These are phyloP conservation scores for Globisporangium okanoganense DNA, from an alignment of 352 stramenopile genomes.

Conservation along the genomic window DNA sequence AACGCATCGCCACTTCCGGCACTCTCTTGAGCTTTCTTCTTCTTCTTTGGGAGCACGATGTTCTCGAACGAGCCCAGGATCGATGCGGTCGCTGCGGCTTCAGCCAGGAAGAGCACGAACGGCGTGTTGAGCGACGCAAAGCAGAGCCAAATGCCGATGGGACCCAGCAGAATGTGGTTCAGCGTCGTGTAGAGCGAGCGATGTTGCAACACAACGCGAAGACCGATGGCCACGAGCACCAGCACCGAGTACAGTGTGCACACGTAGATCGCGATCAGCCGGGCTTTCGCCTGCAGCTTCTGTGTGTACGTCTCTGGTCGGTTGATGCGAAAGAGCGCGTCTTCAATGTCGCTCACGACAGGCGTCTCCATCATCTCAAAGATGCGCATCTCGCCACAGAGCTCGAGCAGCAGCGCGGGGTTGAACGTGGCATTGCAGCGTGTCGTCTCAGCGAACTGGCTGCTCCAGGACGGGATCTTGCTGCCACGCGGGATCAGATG, in stretches of 20 bases:
- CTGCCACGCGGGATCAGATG: slow-evolving; percentile 41
- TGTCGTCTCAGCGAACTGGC: slow-evolving; percentile 34
- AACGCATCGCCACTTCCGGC: not conserved
- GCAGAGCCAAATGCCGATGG: slow-evolving; percentile 81
- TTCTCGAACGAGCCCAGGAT: slow-evolving; percentile 76
- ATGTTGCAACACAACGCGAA: slow-evolving; percentile 66
- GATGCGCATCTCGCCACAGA: slow-evolving; percentile 86
- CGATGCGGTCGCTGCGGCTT: slow-evolving; percentile 65
- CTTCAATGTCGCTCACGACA: slow-evolving; percentile 70
- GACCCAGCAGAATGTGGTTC: slow-evolving; percentile 63
- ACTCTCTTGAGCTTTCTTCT: slow-evolving; percentile 6
- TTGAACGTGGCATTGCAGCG: slow-evolving; percentile 79
- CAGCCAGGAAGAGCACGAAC: slow-evolving; percentile 71
- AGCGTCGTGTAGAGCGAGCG: slow-evolving; percentile 63
- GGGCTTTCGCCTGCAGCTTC: slow-evolving; percentile 62
- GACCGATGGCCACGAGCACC: slow-evolving; percentile 58
- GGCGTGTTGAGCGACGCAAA: slow-evolving; percentile 84
- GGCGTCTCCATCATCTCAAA: slow-evolving; percentile 85
- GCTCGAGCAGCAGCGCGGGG: slow-evolving; percentile 57
- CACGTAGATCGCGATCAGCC: slow-evolving; percentile 49
- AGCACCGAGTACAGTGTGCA: slow-evolving; percentile 68
- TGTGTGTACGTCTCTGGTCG: slow-evolving; percentile 71
- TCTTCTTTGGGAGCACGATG: slow-evolving; percentile 36
- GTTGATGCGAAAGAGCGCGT: slow-evolving; percentile 73
- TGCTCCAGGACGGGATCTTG: slow-evolving; percentile 59